Conservation (phyloP, 228 moss, liverwort and hornwort species). For the Sphagnum fallax region DNA sequence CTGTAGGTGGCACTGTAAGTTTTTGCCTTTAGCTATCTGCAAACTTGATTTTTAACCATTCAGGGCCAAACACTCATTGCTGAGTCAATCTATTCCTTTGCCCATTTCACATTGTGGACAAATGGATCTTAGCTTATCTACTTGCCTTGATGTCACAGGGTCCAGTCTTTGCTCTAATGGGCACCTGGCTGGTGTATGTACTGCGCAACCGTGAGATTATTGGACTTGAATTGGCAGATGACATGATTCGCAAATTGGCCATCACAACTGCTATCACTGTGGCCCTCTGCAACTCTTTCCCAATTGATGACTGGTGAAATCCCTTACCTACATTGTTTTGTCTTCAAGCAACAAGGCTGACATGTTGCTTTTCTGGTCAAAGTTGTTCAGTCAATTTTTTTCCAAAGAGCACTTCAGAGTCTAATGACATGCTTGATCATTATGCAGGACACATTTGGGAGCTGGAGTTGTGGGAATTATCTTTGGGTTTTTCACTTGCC, state of each 20-base stretch:
- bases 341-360: background rate
- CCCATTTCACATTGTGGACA: no score
- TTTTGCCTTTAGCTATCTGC: no score
- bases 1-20: constrained; percentile 91
- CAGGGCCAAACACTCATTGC: no score
- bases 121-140: background rate
- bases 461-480: constrained; percentile 55
- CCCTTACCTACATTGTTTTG: background rate
- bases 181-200: constrained; percentile 90
- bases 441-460: constrained; percentile 82
- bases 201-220: constrained; percentile 86
- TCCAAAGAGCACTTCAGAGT: background rate
- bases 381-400: background rate
- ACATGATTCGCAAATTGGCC: constrained; percentile 90
- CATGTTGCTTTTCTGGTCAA: background rate
- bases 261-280: constrained; percentile 75
- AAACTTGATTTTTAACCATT: no score
- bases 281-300: constrained; percentile 76
- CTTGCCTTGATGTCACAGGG: constrained; percentile 40
- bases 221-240: constrained; percentile 81
- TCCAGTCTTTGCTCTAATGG: constrained; percentile 93
- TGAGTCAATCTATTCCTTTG: no score
- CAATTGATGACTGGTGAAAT: constrained; percentile 93
- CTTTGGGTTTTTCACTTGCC: constrained; percentile 78
- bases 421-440: background rate